phyloP scores from a whole-genome alignment of 345 rosid genomes.

The Corymbia maculata region DNA sequence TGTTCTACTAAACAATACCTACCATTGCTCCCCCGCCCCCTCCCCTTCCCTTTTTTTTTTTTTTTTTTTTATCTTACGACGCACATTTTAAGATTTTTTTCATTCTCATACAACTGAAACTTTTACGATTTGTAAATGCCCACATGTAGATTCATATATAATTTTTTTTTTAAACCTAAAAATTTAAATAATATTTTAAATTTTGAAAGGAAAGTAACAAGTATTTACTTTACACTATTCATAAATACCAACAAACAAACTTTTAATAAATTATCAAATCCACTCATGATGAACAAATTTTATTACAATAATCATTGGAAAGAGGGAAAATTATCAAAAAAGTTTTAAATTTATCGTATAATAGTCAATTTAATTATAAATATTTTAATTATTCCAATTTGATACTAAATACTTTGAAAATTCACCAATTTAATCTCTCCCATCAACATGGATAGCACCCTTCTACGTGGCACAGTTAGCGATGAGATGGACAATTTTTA shows the following conservation, averaged over 20 bases:
- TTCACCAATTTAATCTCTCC: not conserved
- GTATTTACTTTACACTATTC: not conserved
- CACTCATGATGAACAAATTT: not conserved
- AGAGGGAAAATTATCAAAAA: not conserved
- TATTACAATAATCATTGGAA: not conserved
- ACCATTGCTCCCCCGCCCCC: too few species aligned
- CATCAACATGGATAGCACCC: too few species aligned
- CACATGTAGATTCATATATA: not conserved
- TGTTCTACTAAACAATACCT: too few species aligned
- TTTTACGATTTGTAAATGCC: not conserved
- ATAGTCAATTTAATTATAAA: not conserved
- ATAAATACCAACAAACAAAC: not conserved
- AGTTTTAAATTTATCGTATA: not conserved
- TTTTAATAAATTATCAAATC: not conserved
- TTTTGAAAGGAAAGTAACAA: not conserved
- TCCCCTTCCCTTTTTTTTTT: too few species aligned
- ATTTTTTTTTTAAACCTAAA: accelerated
- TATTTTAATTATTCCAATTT: not conserved
- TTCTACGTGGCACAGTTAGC: accelerated
- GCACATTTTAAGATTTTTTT: too few species aligned
- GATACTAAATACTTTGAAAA: accelerated
- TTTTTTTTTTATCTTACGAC: too few species aligned
- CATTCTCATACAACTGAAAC: too few species aligned
- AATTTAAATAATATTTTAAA: not conserved
- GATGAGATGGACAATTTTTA: not conserved